Percentiles rank a stretch among this genome's conserved stretches.
phyloP scores from a whole-genome alignment of 768 basidiomycete genomes.

The Flagelloscypha sp. region DNA sequence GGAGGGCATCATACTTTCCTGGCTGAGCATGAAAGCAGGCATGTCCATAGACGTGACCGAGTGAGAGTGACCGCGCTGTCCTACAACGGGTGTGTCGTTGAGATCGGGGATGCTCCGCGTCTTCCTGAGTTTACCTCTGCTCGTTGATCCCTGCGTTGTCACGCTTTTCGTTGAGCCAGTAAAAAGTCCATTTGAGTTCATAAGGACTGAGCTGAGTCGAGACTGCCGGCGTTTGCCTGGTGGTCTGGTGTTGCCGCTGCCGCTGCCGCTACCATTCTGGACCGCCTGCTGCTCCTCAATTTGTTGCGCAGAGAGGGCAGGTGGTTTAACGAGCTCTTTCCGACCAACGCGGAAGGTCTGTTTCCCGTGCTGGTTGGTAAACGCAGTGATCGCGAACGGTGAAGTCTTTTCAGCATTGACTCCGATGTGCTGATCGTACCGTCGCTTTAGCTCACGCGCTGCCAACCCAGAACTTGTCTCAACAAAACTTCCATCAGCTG shows the following conservation, averaged over 20 bases:
- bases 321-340: conserved; percentile 20
- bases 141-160: background rate
- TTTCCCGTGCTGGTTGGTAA: conserved; percentile 74
- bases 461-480: conserved; percentile 74
- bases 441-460: conserved; percentile 68
- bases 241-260: conserved; percentile 1
- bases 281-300: conserved; percentile 27
- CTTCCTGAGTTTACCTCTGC: conserved; percentile 50
- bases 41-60: conserved; percentile 70
- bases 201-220: conserved; percentile 1
- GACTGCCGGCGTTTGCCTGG: too few species aligned
- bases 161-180: conserved; percentile 1
- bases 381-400: conserved; percentile 76
- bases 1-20: too few species aligned
- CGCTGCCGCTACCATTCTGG: conserved; percentile 22
- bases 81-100: too few species aligned
- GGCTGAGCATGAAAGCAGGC: conserved; percentile 36
- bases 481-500: conserved; percentile 70
- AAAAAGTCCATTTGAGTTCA: conserved; percentile 4
- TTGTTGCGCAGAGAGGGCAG: conserved; percentile 1
- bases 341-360: conserved; percentile 73
- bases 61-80: conserved; percentile 56
- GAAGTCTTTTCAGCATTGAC: conserved; percentile 62
- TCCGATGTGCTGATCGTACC: conserved; percentile 62
- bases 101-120: conserved; percentile 69